A percentile compares a stretch with the other conserved stretches of the same genome.
These are phyloP conservation scores for Phaeoacremonium minimum DNA, from an alignment of 2,329 filamentous ascomycete species.

Conservation along the genomic window DNA sequence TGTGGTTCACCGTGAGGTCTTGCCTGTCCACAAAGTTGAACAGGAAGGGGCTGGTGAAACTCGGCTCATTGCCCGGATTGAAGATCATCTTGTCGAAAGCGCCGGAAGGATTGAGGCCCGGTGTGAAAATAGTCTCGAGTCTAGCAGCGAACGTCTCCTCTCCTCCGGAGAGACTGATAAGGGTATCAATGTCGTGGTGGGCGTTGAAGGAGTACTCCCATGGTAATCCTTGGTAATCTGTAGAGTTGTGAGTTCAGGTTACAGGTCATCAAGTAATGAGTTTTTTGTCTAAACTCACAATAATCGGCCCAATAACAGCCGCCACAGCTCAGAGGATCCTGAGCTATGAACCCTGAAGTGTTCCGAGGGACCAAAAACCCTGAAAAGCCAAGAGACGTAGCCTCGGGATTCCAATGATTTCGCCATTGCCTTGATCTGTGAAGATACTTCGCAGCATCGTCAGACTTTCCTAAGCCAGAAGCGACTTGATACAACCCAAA, in stretches of 20 bases:
- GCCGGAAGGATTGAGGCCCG: slow-evolving; percentile 35
- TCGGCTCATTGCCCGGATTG: slow-evolving; percentile 64
- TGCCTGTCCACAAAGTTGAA: slow-evolving; percentile 65
- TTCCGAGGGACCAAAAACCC: slow-evolving; percentile 65
- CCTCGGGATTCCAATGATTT: slow-evolving; percentile 64
- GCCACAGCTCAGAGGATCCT: slow-evolving; percentile 55
- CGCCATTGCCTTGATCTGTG: slow-evolving; percentile 64
- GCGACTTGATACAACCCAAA: slow-evolving; percentile 65
- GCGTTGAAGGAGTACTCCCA: slow-evolving; percentile 67
- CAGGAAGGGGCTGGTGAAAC: slow-evolving; percentile 63
- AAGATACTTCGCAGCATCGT: slow-evolving; percentile 55
- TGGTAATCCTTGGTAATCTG: slow-evolving; percentile 53
- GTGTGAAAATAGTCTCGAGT: slow-evolving; percentile 57
- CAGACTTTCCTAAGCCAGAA: slow-evolving; percentile 42
- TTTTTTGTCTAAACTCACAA: slow-evolving; percentile 28
- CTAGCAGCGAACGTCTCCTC: slow-evolving; percentile 47
- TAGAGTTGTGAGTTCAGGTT: no score
- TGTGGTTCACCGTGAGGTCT: slow-evolving; percentile 54
- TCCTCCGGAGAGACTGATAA: slow-evolving; percentile 54
- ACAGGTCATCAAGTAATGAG: no score
- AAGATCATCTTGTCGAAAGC: slow-evolving; percentile 55
- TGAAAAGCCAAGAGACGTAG: slow-evolving; percentile 53
- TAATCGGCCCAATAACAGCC: slow-evolving; percentile 64
- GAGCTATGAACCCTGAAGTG: slow-evolving; percentile 40
- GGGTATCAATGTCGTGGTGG: slow-evolving; percentile 57